phyloP scores from a whole-genome alignment of 2,329 filamentous ascomycete genomes.

The Fusarium nurragi region DNA sequence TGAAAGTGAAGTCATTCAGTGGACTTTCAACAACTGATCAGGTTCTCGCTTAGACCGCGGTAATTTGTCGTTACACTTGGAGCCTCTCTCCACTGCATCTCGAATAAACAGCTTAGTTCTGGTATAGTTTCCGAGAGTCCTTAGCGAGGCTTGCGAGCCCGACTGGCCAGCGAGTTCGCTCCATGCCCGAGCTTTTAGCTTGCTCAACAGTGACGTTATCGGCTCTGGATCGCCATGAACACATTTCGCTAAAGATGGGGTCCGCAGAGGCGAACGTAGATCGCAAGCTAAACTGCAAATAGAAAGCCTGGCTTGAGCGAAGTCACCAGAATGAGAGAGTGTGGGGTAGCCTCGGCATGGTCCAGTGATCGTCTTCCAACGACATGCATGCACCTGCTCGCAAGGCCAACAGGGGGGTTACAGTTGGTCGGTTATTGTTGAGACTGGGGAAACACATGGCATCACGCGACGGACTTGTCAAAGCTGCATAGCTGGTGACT shows the following conservation, averaged over 20 bases:
- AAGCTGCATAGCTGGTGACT: background rate
- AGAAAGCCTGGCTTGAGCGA: background rate
- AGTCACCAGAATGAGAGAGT: background rate
- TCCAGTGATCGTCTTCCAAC: background rate
- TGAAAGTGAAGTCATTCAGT: background rate
- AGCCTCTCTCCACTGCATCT: background rate
- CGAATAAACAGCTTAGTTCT: slow-evolving; percentile 11
- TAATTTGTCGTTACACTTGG: background rate
- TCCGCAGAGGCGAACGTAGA: slow-evolving; percentile 5
- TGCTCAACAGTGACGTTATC: background rate
- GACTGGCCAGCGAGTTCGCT: background rate
- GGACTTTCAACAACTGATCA: background rate
- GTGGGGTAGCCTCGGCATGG: slow-evolving; percentile 21
- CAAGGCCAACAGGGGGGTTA: background rate
- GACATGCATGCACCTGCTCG: background rate
- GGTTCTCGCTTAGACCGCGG: background rate
- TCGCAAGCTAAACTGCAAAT: slow-evolving; percentile 32
- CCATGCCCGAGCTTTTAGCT: background rate
- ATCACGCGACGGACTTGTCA: slow-evolving; percentile 20
- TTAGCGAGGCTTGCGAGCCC: too few species aligned
- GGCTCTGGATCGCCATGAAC: background rate
- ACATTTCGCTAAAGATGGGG: background rate
- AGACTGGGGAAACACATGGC: background rate
- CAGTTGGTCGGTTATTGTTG: background rate
- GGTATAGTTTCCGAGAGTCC: slow-evolving; percentile 25